These are phyloP conservation scores for Reticulomyxa filosa DNA, from an alignment of 78 protist genomes.

Conservation along the genomic window DNA sequence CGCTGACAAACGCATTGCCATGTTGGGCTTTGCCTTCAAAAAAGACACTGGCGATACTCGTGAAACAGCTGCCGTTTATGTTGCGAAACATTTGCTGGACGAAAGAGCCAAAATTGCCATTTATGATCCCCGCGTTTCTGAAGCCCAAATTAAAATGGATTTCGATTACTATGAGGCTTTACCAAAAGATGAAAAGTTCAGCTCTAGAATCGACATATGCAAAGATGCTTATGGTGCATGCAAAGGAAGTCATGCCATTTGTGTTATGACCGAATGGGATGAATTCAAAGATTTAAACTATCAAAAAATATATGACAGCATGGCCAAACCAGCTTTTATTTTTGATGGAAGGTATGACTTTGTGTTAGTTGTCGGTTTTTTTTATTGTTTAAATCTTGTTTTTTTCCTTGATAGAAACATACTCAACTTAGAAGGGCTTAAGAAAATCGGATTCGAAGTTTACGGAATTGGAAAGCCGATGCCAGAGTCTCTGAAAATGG, in stretches of 20 bases:
- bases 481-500: neutral
- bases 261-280: constrained; percentile 82
- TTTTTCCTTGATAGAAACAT: no score
- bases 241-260: constrained; percentile 57
- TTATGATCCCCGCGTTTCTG: constrained; percentile 57
- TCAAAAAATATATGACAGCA: neutral
- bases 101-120: constrained; percentile 63
- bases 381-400: no score
- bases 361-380: no score
- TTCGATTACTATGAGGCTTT: neutral
- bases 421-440: neutral
- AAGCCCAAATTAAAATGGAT: neutral
- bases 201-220: neutral
- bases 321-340: constrained; percentile 8
- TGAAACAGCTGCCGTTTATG: constrained; percentile 57
- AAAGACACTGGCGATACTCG: constrained; percentile 65
- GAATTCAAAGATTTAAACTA: constrained; percentile 39
- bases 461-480: constrained; percentile 1
- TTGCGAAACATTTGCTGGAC: constrained; percentile 27
- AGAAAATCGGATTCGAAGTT: neutral
- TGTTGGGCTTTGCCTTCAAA: constrained; percentile 80
- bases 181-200: neutral
- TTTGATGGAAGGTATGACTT: no score
- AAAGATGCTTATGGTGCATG: neutral
- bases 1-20: no score